phyloP scores from a whole-genome alignment of 2,329 filamentous ascomycete species.

The Capronia epimyces region DNA sequence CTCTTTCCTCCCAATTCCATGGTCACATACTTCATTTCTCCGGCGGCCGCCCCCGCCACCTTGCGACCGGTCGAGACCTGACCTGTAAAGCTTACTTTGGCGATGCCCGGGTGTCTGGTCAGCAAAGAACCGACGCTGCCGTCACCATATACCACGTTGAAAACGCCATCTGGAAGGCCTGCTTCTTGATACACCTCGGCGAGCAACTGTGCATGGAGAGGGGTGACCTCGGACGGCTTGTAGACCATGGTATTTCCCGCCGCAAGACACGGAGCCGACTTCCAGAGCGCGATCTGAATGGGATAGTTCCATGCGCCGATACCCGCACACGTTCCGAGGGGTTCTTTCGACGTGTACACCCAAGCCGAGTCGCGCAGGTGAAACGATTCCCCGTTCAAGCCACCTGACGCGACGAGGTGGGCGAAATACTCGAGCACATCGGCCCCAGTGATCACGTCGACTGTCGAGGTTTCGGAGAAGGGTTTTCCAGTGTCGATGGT shows the following conservation, averaged over 20 bases:
- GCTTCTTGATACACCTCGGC: constrained; percentile 73
- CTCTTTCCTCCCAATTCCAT: constrained; percentile 91
- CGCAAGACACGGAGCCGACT: constrained; percentile 76
- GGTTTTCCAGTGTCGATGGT: constrained; percentile 83
- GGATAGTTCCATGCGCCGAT: constrained; percentile 93
- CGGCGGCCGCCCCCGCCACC: constrained; percentile 69
- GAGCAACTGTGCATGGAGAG: constrained; percentile 70
- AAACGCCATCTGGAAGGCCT: constrained; percentile 73
- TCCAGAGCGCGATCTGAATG: constrained; percentile 86
- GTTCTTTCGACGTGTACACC: constrained; percentile 76
- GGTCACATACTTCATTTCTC: constrained; percentile 81
- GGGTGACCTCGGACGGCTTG: constrained; percentile 83
- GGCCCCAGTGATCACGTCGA: constrained; percentile 76
- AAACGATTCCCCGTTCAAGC: constrained; percentile 73
- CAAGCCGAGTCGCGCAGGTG: constrained; percentile 69
- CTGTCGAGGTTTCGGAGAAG: constrained; percentile 74
- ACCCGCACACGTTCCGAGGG: constrained; percentile 76
- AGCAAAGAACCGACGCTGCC: constrained; percentile 72
- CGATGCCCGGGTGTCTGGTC: constrained; percentile 64
- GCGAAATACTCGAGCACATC: constrained; percentile 86
- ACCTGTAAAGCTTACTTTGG: constrained; percentile 86
- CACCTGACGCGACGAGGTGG: constrained; percentile 68
- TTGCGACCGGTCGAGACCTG: constrained; percentile 79
- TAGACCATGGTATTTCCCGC: constrained; percentile 88
- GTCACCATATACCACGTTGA: constrained; percentile 79